These are phyloP conservation scores for Malus asiatica DNA, from an alignment of 306 rosid genomes.

Conservation along the genomic window DNA sequence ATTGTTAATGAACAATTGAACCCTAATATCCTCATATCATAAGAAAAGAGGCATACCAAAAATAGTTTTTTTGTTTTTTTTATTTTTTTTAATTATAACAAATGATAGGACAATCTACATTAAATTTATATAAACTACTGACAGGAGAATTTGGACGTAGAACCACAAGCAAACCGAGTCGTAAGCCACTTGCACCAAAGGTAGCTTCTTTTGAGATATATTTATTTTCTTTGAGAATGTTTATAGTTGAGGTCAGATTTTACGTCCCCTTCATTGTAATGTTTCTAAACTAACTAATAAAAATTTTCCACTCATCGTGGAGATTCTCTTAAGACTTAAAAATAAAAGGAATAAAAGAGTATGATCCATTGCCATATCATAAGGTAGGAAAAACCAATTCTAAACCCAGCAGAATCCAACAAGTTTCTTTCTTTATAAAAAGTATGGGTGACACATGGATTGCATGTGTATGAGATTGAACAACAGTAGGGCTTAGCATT, in stretches of 20 bases:
- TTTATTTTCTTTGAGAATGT: too few species aligned
- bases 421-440: not conserved
- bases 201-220: too few species aligned
- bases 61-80: not conserved
- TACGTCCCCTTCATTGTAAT: too few species aligned
- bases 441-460: constrained; percentile 45
- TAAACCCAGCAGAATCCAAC: not conserved
- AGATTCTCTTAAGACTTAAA: too few species aligned
- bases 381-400: not conserved
- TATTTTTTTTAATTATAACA: not conserved
- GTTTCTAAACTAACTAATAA: too few species aligned
- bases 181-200: too few species aligned
- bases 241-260: too few species aligned
- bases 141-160: too few species aligned
- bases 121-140: too few species aligned
- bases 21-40: not conserved
- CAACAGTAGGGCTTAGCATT: not conserved
- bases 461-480: constrained; percentile 33
- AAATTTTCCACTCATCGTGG: too few species aligned
- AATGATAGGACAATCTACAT: not conserved
- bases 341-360: not conserved
- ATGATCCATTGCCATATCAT: not conserved
- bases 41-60: not conserved
- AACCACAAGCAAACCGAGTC: too few species aligned
- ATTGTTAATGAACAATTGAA: not conserved